A percentile compares a stretch with the other conserved stretches of the same genome.
These are phyloP conservation scores for Cyclospora cayetanensis DNA, from an alignment of 169 alveolate genomes.

Conservation along the genomic window DNA sequence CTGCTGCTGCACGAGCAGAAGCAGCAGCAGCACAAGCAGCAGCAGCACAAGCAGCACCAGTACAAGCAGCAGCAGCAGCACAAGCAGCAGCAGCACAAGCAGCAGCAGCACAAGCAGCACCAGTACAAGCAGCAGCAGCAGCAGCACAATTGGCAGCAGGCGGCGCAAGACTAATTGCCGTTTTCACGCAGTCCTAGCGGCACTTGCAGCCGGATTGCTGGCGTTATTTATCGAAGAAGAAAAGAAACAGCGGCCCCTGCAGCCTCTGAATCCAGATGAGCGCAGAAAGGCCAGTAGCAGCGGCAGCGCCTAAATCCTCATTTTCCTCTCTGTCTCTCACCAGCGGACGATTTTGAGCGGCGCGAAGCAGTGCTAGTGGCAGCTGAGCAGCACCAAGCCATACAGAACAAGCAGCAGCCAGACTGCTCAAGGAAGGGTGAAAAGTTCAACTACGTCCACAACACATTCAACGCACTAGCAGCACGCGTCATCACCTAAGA, in stretches of 20 bases:
- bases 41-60: not conserved
- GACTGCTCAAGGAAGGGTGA: too few relatives aligned
- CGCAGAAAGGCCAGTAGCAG: not conserved
- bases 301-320: not conserved
- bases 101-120: not conserved
- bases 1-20: not conserved
- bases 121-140: not conserved
- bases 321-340: not conserved
- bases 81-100: not conserved
- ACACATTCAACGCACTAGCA: too few relatives aligned
- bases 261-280: not conserved
- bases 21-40: not conserved
- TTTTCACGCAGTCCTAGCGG: too few relatives aligned
- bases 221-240: too few relatives aligned
- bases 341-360: constrained; percentile 79
- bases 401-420: constrained; percentile 7
- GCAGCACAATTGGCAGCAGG: not conserved
- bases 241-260: too few relatives aligned
- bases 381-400: too few relatives aligned
- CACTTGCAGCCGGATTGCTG: too few relatives aligned
- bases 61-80: not conserved
- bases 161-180: too few relatives aligned
- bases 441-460: too few relatives aligned
- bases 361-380: constrained; percentile 74
- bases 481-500: too few relatives aligned